Base-by-base conservation (phyloP, 345 rosid species). In the Aegle marmelos region DNA sequence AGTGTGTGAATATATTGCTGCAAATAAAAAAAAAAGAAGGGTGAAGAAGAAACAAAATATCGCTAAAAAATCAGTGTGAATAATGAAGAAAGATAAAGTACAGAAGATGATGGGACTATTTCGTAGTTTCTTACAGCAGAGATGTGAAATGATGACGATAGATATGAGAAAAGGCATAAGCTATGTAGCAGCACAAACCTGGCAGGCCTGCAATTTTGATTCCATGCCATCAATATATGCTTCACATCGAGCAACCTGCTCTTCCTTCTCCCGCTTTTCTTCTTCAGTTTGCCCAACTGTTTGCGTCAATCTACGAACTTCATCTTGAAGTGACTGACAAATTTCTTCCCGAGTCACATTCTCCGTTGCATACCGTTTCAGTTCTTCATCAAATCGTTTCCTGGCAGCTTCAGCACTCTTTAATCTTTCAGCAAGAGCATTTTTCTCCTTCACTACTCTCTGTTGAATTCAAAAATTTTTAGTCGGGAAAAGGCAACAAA, bases 141-240 rank as follows among this genome's bases (percentile, higher is more conserved):
- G 22, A 65, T 21, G 10, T 16, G 19, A 45, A 34, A 82, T 6
- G 30, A 72, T 17, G 19, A 65, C 24, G 33, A 53, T 2, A 71
- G 4, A 36, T 22, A 50, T 45, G 61, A 34, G 56, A 63, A 34
- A 22, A 34, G 34, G 27, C 8, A 74, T 9, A 39, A 78, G 75
- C 36, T 67, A 45, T 17, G 76, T 9, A 7, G 68, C 39, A 70
- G 64, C 4, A 77, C 54, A 78, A 85, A 97, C 99, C 98, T 90
- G 98, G 91, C 96, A 97, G 53, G 91, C 86, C 81, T 94, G 96
- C 80, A 94, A 83, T 72, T 87, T 91, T 68, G 98, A 81, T 84
- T 88, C 98, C 99, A 97, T 97, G 82, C 89, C 90, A 82, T 97
- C 97, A 70, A 94, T 92, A 88, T 92, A 92, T 76, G 93, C 94